Evolutionary conservation across 805 yeast species (phyloP).

Genomic region (Candida corydali): DNA sequence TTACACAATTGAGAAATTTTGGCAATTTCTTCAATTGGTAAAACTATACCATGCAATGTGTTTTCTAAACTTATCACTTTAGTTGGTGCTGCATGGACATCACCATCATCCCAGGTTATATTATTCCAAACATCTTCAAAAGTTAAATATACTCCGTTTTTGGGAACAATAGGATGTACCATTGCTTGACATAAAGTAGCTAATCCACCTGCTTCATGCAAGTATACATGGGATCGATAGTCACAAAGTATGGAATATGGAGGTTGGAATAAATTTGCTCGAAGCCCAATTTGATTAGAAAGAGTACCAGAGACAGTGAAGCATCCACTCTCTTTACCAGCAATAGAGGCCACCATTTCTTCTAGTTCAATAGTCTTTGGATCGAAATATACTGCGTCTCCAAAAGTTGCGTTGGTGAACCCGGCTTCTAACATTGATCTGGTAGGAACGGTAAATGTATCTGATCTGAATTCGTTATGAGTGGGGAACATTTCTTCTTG

Average conservation of each 20-base stretch:
- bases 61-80: conserved; percentile 41
- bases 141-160: conserved; percentile 31
- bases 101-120: conserved; percentile 40
- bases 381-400: conserved; percentile 44
- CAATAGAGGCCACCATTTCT: conserved; percentile 26
- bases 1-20: conserved; percentile 32
- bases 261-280: conserved; percentile 38
- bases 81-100: conserved; percentile 42
- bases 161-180: conserved; percentile 35
- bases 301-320: conserved; percentile 41
- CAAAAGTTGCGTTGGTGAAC: conserved; percentile 24
- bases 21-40: conserved; percentile 36
- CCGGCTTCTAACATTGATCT: conserved; percentile 59
- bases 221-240: conserved; percentile 31
- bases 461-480: conserved; percentile 45
- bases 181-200: conserved; percentile 41
- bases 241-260: conserved; percentile 40
- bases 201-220: conserved; percentile 40
- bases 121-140: conserved; percentile 33
- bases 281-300: conserved; percentile 37
- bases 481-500: conserved; percentile 19
- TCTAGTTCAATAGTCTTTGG: conserved; percentile 30
- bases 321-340: conserved; percentile 38
- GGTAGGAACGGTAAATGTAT: conserved; percentile 90
- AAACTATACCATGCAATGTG: conserved; percentile 39